Evolutionary conservation across 176 grass and related monocot genomes (phyloP), one percentile per base, ranked within the genome.

Genomic region (Oryza nivara): DNA sequence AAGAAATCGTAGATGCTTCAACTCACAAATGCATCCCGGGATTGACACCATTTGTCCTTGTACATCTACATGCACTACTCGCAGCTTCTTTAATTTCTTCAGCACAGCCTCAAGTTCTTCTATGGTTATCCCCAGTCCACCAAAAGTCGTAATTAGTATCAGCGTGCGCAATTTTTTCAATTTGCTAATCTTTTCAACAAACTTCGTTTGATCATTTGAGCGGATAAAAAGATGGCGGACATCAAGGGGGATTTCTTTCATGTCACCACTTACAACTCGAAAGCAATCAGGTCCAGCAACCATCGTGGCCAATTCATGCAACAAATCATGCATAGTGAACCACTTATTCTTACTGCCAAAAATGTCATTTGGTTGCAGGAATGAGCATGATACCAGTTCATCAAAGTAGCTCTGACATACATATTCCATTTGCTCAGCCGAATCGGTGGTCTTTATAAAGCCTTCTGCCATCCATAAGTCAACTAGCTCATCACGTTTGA

Each of bases 341-440:
- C 43, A 6, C 6, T 74, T 56, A 16, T 3, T 26, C 17, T 43
- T 14, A 10, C 1, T 5, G 63, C 22, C 16, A 43, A 41, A 2
- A 20, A 30, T 13, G 28, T 48, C 12, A 20, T 38, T 68, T 20
- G 66, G 16, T 12, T 83, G 80, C 15, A 87, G 72, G 65, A 87
- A 90, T 15, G 84, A 90, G 52, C 68, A 25, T 6, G 79, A 79
- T 25, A 83, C 73, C 22, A 90, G 72, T 40, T 87, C 79, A 45
- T 70, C 25, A 6, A 90, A 60, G 30, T 83, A 87, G 10, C 3
- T 3, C 2, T 68, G 74, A 22, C 26, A 79, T 36, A 77, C 52
- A 80, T 64, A 9, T 5, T 77, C 77, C 9, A 77, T 32, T 68
- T 82, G 25, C 14, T 72, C 54, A 11, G 9, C 30, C 5, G 0